Evolutionary conservation across 2,329 filamentous ascomycete genomes (phyloP), one percentile per base, ranked within the genome.

Genomic region (Thermochaetoides dissita): DNA sequence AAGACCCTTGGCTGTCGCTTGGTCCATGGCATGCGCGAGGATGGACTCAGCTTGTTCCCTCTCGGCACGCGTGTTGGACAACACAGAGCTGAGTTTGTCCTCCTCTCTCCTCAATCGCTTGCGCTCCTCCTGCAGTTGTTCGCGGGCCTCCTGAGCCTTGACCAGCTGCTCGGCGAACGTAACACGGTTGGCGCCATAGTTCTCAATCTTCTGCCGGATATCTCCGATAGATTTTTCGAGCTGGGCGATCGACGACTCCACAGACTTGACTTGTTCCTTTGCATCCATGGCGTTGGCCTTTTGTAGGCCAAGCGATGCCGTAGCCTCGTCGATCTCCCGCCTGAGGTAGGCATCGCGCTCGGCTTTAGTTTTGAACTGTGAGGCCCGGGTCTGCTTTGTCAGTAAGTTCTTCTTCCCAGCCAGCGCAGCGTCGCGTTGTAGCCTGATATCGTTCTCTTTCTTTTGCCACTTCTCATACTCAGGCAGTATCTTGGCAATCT

Each of bases 81-180:
- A 75, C 42, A 89, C 73, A 0, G 83, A 84, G 52, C 81, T 79
- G 7, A 96, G 71, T 56, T 84, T 89, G 52, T 89, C 86, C 47
- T 94, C 85, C 59, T 95, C 86, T 53, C 91, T 80, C 59, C 84
- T 86, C 24, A 98, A 72, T 46, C 83, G 72, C 62, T 93, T 94
- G 54, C 87, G 76, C 59, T 94, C 81, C 49, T 98, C 91, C 48
- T 82, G 76, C 9, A 96, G 67, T 37, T 75, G 78, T 54, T 94
- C 85, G 40, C 84, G 69, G 30, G 74, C 72, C 52, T 94, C 85
- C 55, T 84, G 84, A 7, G 87, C 85, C 46, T 73, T 72, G 48
- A 84, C 78, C 1, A 88, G 74, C 48, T 87, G 72, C 42, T 88
- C 78, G 12, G 79, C 76, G 33, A 94, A 72, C 24, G 73, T 71